Conservation (phyloP, 2,329 filamentous ascomycete genomes). For the Sporothrix schenckii region DNA sequence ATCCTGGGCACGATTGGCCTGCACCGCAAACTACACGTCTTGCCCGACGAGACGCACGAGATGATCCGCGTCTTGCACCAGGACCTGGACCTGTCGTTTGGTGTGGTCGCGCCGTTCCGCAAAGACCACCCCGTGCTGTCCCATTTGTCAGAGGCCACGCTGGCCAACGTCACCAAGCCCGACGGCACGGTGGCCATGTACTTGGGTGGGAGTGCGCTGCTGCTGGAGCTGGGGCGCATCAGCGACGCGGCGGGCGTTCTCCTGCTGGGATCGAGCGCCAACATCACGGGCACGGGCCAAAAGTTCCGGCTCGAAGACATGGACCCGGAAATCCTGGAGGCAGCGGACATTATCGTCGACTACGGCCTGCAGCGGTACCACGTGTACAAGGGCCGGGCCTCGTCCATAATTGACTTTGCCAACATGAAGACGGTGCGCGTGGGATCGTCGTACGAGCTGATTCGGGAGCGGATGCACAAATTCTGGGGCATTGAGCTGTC, state of each 20-base stretch:
- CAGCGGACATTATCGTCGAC: constrained; percentile 42
- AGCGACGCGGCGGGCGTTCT: constrained; percentile 36
- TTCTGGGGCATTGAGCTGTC: constrained; percentile 27
- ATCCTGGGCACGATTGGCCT: constrained; percentile 37
- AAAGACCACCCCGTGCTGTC: neutral
- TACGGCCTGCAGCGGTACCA: constrained; percentile 41
- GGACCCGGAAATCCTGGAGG: constrained; percentile 39
- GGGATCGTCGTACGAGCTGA: constrained; percentile 27
- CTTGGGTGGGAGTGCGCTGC: constrained; percentile 21
- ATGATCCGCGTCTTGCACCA: constrained; percentile 35
- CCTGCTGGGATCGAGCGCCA: constrained; percentile 42
- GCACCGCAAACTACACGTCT: constrained; percentile 36
- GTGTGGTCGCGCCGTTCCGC: constrained; percentile 33
- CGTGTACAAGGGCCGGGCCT: constrained; percentile 35
- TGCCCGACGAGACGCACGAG: constrained; percentile 30
- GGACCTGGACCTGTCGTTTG: constrained; percentile 35
- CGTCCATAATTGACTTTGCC: constrained; percentile 22
- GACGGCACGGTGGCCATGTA: constrained; percentile 15
- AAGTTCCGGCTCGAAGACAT: constrained; percentile 42
- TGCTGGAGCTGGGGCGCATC: constrained; percentile 40
- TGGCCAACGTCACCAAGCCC: constrained; percentile 6
- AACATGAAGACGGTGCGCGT: constrained; percentile 26
- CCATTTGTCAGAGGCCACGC: neutral
- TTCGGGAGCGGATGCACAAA: constrained; percentile 25
- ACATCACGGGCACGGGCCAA: constrained; percentile 41